phyloP scores from a whole-genome alignment of 805 yeast species.

The Ogataea thermomethanolica region DNA sequence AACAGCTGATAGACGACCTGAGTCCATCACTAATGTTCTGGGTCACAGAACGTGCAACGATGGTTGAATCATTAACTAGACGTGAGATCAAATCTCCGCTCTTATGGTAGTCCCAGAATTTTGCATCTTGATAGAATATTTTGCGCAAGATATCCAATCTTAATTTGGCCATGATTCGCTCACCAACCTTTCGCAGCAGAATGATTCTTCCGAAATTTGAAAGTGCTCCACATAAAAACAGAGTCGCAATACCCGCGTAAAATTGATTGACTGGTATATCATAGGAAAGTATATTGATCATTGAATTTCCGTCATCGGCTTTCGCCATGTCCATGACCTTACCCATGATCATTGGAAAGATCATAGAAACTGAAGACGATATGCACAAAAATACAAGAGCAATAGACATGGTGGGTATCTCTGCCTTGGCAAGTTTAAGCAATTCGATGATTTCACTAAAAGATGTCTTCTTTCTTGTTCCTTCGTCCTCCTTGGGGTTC shows the following conservation, averaged over 20 bases:
- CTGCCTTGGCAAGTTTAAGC: constrained; percentile 55
- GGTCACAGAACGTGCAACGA: constrained; percentile 81
- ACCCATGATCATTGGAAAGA: constrained; percentile 81
- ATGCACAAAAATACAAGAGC: constrained; percentile 65
- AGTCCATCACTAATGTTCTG: constrained; percentile 92
- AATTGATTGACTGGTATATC: constrained; percentile 67
- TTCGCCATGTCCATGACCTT: constrained; percentile 74
- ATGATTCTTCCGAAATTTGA: constrained; percentile 83
- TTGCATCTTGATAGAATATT: constrained; percentile 80
- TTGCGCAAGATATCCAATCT: constrained; percentile 74
- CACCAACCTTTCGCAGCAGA: constrained; percentile 76
- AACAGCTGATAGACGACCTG: constrained; percentile 74
- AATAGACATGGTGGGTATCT: constrained; percentile 47
- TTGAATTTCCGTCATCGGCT: constrained; percentile 16
- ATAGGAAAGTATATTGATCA: constrained; percentile 31
- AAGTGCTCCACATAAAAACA: constrained; percentile 69
- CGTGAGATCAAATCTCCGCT: constrained; percentile 92
- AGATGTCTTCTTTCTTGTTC: constrained; percentile 19
- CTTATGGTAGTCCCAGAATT: constrained; percentile 83
- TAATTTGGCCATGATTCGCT: constrained; percentile 78
- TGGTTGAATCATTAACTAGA: constrained; percentile 81
- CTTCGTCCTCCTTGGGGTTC: background rate
- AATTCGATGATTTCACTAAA: constrained; percentile 44
- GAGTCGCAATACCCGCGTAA: constrained; percentile 53
- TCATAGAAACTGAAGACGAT: constrained; percentile 77